Conservation (phyloP, 2,329 filamentous ascomycete genomes). For the Polychaeton citri region DNA sequence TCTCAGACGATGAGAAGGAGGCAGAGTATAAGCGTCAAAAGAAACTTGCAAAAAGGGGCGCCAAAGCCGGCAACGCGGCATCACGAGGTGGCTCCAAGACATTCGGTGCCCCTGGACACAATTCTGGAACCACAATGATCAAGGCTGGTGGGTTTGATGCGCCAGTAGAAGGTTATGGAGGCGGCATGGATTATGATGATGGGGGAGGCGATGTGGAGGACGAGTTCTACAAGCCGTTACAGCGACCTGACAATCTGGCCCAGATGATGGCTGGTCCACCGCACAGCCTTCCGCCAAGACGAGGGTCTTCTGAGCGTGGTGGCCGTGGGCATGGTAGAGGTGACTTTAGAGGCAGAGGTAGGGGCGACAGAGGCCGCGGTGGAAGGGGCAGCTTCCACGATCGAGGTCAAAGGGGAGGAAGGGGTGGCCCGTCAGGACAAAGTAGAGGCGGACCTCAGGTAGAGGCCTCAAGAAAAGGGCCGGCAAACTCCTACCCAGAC, state of each 20-base stretch:
- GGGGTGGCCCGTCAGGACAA: conserved; percentile 12
- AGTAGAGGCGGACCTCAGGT: conserved; percentile 1
- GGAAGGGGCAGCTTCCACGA: conserved; percentile 14
- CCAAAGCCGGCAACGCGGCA: conserved; percentile 1
- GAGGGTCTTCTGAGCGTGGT: conserved; percentile 14
- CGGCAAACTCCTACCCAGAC: conserved; percentile 14
- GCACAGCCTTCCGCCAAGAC: conserved; percentile 16
- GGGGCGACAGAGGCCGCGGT: conserved; percentile 6
- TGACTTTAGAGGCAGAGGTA: conserved; percentile 7
- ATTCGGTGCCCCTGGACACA: conserved; percentile 1
- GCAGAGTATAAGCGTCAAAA: conserved; percentile 32
- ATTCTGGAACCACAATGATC: conserved; percentile 7
- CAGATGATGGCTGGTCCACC: conserved; percentile 28
- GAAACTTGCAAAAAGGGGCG: conserved; percentile 19
- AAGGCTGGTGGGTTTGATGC: conserved; percentile 8
- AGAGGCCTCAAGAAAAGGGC: conserved; percentile 7
- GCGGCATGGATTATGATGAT: conserved; percentile 24
- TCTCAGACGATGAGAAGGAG: conserved; percentile 93
- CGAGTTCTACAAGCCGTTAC: conserved; percentile 35
- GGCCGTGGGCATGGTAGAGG: conserved; percentile 18
- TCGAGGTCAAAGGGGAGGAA: conserved; percentile 14
- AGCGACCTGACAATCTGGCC: conserved; percentile 33
- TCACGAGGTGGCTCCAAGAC: not conserved
- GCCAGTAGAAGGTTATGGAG: conserved; percentile 12
- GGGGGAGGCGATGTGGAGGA: conserved; percentile 23